Evolutionary conservation across 2,329 filamentous ascomycete genomes (phyloP).

Genomic region (Apiospora kogelbergensis): DNA sequence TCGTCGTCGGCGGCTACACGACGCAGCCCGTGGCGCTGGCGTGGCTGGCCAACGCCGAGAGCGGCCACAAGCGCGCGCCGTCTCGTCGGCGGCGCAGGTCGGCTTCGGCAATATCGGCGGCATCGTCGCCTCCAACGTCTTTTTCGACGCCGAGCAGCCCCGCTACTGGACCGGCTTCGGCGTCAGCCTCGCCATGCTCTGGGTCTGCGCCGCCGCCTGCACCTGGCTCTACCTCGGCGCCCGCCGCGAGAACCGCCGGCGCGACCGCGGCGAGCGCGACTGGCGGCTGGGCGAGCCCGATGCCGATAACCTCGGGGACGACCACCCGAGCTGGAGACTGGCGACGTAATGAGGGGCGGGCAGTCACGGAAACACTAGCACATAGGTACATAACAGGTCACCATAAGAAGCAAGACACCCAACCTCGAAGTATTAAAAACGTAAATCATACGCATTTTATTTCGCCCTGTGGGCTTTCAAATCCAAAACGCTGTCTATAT

Average conservation of each 20-base stretch:
- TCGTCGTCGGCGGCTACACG: slow-evolving; percentile 34
- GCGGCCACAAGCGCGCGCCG: slow-evolving; percentile 53
- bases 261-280: slow-evolving; percentile 47
- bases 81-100: slow-evolving; percentile 48
- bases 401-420: not conserved
- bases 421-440: not conserved
- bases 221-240: slow-evolving; percentile 31
- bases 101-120: slow-evolving; percentile 47
- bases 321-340: slow-evolving; percentile 38
- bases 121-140: slow-evolving; percentile 36
- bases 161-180: slow-evolving; percentile 37
- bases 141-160: slow-evolving; percentile 33
- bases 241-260: slow-evolving; percentile 44
- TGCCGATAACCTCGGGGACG: slow-evolving; percentile 49
- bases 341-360: not conserved
- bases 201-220: slow-evolving; percentile 36
- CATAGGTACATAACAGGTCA: not conserved
- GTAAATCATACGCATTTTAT: not conserved
- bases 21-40: slow-evolving; percentile 37
- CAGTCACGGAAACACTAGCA: not conserved
- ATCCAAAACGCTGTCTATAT: not conserved
- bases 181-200: slow-evolving; percentile 27
- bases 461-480: not conserved
- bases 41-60: slow-evolving; percentile 54
- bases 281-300: slow-evolving; percentile 35